A percentile compares a stretch with the other conserved stretches of the same genome.
phyloP scores from a whole-genome alignment of 257 asterid species.

The Phtheirospermum japonicum region DNA sequence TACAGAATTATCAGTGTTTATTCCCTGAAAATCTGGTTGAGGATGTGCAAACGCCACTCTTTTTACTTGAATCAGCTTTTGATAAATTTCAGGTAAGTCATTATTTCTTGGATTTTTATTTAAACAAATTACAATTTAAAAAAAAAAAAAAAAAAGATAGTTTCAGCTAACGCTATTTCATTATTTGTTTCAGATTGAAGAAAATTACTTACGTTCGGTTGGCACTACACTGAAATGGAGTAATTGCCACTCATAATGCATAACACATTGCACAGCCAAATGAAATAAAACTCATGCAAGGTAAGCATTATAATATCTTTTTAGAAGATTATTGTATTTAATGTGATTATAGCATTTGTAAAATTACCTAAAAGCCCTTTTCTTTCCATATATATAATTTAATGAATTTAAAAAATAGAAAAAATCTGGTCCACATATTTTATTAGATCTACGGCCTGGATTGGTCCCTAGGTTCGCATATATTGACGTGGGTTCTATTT shows the following conservation, averaged over 20 bases:
- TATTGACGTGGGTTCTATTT: no score
- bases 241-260: neutral
- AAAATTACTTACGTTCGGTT: neutral
- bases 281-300: neutral
- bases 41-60: conserved; percentile 28
- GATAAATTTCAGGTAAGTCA: conserved; percentile 33
- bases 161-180: neutral
- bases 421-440: no score
- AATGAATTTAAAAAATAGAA: no score
- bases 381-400: no score
- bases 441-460: no score
- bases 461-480: no score
- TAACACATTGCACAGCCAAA: neutral
- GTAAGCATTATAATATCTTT: neutral
- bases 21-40: conserved; percentile 30
- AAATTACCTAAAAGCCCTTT: no score
- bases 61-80: conserved; percentile 26
- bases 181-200: neutral
- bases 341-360: no score
- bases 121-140: neutral
- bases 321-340: no score
- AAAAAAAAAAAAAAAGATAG: no score
- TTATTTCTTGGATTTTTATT: no score
- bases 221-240: neutral
- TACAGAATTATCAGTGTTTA: conserved; percentile 26